Percentiles rank a stretch among this genome's conserved stretches.
phyloP scores from a whole-genome alignment of 345 rosid species.

The Dipteronia dyeriana region DNA sequence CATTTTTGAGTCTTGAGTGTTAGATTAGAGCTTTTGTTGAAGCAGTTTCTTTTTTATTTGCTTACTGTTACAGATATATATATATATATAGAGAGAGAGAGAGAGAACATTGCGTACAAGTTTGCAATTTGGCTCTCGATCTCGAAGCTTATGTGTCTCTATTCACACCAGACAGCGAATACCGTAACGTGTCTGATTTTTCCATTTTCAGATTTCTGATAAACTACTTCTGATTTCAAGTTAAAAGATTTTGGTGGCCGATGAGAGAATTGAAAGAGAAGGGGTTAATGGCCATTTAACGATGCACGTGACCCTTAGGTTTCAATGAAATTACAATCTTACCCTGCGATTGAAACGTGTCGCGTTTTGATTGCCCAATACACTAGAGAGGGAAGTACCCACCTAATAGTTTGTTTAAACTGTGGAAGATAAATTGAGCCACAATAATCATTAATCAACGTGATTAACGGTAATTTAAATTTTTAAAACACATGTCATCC shows the following conservation, averaged over 20 bases:
- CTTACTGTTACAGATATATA: background rate
- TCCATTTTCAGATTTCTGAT: background rate
- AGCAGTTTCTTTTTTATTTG: slow-evolving; percentile 7
- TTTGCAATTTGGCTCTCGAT: background rate
- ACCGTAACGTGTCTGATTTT: background rate
- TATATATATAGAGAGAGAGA: background rate
- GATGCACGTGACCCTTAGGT: too few relatives aligned
- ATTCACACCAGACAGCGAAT: slow-evolving; percentile 10
- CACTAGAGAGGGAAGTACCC: background rate
- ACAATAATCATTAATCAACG: slow-evolving; percentile 11
- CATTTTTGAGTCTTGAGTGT: slow-evolving; percentile 9
- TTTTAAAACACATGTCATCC: background rate
- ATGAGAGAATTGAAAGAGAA: background rate
- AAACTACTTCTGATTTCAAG: background rate
- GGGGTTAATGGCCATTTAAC: background rate
- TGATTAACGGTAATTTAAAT: slow-evolving; percentile 20
- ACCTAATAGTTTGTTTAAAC: background rate
- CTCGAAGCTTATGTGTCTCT: background rate
- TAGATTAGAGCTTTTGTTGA: background rate
- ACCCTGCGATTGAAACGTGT: background rate
- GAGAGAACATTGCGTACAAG: slow-evolving; percentile 32
- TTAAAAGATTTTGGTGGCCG: background rate
- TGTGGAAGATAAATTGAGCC: background rate
- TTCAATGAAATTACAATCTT: background rate
- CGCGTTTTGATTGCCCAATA: background rate